These are phyloP conservation scores for Mycena latifolia DNA, from an alignment of 768 basidiomycete genomes.

Conservation along the genomic window DNA sequence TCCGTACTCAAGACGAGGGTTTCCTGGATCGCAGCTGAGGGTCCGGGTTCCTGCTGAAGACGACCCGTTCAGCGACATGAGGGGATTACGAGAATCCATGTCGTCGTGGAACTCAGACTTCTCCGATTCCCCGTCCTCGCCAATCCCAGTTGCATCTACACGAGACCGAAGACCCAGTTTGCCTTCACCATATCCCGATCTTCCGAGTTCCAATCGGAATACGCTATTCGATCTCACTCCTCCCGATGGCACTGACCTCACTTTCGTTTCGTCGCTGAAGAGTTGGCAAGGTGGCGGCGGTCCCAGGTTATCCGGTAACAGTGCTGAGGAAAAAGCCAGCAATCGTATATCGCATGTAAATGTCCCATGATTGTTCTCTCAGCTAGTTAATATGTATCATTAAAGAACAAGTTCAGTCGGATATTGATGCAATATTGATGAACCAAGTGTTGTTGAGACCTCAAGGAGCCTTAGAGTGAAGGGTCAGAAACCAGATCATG, in stretches of 20 bases:
- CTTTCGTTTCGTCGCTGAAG: too few relatives aligned
- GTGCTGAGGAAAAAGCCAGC: too few relatives aligned
- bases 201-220: constrained; percentile 8
- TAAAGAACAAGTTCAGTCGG: not conserved
- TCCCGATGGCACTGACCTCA: constrained; percentile 1
- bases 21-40: constrained; percentile 11
- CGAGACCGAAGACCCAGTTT: constrained; percentile 29
- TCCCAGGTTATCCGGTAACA: too few relatives aligned
- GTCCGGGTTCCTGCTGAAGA: constrained; percentile 10
- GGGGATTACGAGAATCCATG: constrained; percentile 26
- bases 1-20: constrained; percentile 30
- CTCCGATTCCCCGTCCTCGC: constrained; percentile 29
- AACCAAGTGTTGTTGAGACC: too few relatives aligned
- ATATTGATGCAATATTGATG: not conserved
- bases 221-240: not conserved
- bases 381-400: not conserved
- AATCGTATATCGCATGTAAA: constrained; percentile 2
- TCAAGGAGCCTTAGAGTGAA: too few relatives aligned
- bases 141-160: constrained; percentile 20
- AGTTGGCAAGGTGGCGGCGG: too few relatives aligned
- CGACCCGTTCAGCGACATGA: constrained; percentile 35
- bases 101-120: constrained; percentile 29
- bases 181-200: constrained; percentile 27
- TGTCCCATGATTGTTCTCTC: constrained; percentile 2
- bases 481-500: not conserved